Evolutionary conservation across 2,329 filamentous ascomycete species (phyloP).

Genomic region (Penicillium sp.): DNA sequence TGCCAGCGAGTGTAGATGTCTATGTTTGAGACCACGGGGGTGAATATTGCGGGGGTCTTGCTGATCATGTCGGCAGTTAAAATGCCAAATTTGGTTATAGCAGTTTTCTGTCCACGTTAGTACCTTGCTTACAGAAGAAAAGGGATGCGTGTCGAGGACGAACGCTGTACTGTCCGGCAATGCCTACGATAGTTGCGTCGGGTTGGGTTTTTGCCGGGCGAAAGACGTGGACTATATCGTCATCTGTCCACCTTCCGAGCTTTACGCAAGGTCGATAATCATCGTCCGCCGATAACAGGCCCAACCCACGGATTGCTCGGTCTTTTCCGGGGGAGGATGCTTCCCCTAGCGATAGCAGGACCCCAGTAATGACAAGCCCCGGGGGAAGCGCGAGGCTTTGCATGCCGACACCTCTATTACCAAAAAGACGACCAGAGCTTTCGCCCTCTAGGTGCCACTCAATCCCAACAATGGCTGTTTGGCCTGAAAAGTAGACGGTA

Average conservation of each 20-base stretch:
- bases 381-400: neutral
- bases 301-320: neutral
- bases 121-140: neutral
- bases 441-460: constrained; percentile 3
- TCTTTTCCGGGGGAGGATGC: neutral
- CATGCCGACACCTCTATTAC: neutral
- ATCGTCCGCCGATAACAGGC: neutral
- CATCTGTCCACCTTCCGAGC: neutral
- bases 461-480: neutral
- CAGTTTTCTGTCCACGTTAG: neutral
- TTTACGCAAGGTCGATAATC: neutral
- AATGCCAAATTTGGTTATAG: neutral
- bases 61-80: neutral
- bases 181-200: neutral
- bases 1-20: neutral
- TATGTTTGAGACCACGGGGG: neutral
- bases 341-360: neutral
- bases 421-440: neutral
- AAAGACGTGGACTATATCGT: constrained; percentile 1
- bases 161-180: neutral
- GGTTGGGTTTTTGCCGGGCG: neutral
- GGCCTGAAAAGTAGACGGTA: neutral
- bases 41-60: neutral
- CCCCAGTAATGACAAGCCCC: neutral
- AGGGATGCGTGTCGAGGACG: neutral